A percentile compares a stretch with the other conserved stretches of the same genome.
Conservation (phyloP, 768 basidiomycete species). For the Podaxis rugospora region DNA sequence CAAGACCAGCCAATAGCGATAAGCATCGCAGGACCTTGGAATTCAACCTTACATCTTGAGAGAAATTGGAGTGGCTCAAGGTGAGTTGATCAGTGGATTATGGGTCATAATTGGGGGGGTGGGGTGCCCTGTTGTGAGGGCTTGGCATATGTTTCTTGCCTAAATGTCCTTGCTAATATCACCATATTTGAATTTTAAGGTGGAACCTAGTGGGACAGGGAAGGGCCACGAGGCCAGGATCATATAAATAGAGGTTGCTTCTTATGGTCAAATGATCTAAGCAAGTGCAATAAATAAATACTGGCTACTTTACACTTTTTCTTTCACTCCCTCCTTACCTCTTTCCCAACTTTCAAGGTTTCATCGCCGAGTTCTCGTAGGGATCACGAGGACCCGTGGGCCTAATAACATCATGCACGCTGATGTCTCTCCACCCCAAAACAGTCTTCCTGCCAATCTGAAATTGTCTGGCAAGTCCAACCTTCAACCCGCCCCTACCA, state of each 20-base stretch:
- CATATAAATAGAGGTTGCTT: neutral
- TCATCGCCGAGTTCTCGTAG: neutral
- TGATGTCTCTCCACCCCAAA: constrained; percentile 1
- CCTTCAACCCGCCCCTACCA: neutral
- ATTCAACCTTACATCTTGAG: neutral
- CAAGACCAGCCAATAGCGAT: neutral
- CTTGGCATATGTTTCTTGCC: neutral
- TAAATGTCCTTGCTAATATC: neutral
- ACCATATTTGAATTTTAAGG: neutral
- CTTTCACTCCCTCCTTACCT: neutral
- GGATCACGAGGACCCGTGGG: neutral
- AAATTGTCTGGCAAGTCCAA: neutral
- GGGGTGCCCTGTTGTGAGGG: neutral
- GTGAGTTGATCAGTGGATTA: neutral
- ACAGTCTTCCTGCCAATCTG: neutral
- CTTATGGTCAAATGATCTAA: neutral
- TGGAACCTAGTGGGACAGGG: neutral
- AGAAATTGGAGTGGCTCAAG: neutral
- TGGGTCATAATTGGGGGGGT: neutral
- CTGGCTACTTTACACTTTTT: neutral
- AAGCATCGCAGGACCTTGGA: neutral
- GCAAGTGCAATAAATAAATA: constrained; percentile 4
- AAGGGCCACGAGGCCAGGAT: neutral
- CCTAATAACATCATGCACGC: neutral
- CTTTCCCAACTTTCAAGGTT: neutral